phyloP scores from a whole-genome alignment of 2,329 filamentous ascomycete species.

The Scedosporium boydii region DNA sequence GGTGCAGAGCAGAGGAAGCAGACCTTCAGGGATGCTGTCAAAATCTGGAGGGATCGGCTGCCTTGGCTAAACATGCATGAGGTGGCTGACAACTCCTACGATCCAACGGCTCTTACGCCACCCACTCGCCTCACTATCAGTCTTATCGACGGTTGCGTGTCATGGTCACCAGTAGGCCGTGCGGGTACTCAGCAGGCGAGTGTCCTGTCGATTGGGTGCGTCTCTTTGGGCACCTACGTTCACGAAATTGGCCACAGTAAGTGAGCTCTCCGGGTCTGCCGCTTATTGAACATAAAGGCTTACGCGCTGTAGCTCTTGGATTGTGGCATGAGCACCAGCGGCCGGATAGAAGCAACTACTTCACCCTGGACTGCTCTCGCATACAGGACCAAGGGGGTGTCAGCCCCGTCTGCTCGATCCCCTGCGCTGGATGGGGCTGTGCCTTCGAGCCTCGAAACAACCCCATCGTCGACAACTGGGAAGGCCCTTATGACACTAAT shows the following conservation, averaged over 20 bases:
- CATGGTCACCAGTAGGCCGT: constrained; percentile 5
- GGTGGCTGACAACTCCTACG: not conserved
- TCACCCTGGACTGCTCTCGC: constrained; percentile 8
- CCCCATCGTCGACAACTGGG: not conserved
- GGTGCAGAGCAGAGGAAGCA: not conserved
- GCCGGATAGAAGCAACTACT: not conserved
- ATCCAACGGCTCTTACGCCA: not conserved
- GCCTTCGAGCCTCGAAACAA: constrained; percentile 1
- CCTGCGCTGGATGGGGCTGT: constrained; percentile 9
- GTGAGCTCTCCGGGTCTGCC: constrained; percentile 5
- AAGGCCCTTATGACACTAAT: constrained; percentile 3
- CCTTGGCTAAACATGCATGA: constrained; percentile 7
- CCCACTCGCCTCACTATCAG: not conserved
- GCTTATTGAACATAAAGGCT: no score
- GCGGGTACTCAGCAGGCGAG: not conserved
- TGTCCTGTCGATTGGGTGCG: constrained; percentile 5
- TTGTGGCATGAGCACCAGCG: not conserved
- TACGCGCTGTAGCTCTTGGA: not conserved
- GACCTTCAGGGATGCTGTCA: constrained; percentile 3
- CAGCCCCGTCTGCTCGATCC: not conserved
- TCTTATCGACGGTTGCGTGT: not conserved
- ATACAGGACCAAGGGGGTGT: not conserved
- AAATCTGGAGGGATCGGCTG: constrained; percentile 6
- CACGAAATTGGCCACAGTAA: constrained; percentile 10
- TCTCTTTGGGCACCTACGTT: constrained; percentile 2